A percentile compares a stretch with the other conserved stretches of the same genome.
phyloP scores from a whole-genome alignment of 2,329 filamentous ascomycete genomes.

The Epichloe sylvatica region DNA sequence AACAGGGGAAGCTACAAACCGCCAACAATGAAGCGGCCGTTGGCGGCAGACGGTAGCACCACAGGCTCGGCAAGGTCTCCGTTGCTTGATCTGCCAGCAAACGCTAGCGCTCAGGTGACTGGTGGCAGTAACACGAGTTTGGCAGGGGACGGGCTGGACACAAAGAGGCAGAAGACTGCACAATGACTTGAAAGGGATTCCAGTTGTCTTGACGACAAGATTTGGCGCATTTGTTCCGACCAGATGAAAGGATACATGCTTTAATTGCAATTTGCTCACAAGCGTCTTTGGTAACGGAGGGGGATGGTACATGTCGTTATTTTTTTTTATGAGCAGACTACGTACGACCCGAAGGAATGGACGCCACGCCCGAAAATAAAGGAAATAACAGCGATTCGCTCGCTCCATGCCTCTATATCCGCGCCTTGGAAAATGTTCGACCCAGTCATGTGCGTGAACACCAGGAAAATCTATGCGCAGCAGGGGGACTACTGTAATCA shows the following conservation, averaged over 20 bases:
- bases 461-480: neutral
- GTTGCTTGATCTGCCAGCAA: conserved; percentile 37
- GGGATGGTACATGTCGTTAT: neutral
- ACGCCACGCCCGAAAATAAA: neutral
- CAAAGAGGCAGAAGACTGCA: conserved; percentile 37
- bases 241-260: neutral
- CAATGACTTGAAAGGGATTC: neutral
- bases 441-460: neutral
- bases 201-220: neutral
- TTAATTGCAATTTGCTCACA: neutral
- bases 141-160: conserved; percentile 23
- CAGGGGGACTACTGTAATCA: neutral
- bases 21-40: conserved; percentile 42
- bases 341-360: neutral
- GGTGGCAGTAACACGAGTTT: conserved; percentile 1
- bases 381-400: neutral
- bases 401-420: neutral
- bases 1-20: conserved; percentile 47
- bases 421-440: conserved; percentile 1
- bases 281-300: neutral
- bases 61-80: conserved; percentile 24
- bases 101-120: conserved; percentile 18
- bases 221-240: conserved; percentile 14
- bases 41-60: conserved; percentile 16
- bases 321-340: neutral